Percentiles rank a stretch among this genome's conserved stretches.
phyloP scores from a whole-genome alignment of 306 rosid genomes.

The Coriaria nepalensis region DNA sequence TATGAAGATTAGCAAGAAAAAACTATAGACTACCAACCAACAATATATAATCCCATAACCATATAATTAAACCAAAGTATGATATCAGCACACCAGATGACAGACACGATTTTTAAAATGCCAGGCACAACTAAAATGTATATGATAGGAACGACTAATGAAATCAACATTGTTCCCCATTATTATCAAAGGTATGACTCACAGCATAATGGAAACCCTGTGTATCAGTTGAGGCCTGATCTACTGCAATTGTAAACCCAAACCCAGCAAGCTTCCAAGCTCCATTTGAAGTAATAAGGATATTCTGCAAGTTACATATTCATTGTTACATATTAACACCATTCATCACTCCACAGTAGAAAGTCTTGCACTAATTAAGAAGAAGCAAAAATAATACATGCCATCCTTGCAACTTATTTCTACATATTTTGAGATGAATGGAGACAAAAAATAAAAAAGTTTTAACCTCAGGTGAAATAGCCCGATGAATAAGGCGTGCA shows the following conservation, averaged over 20 bases:
- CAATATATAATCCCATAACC: no score
- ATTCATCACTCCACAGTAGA: not conserved
- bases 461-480: slow-evolving; percentile 85
- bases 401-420: not conserved
- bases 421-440: not conserved
- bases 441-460: not conserved
- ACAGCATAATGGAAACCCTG: slow-evolving; percentile 87
- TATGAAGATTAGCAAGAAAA: no score
- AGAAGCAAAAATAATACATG: no score
- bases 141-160: not conserved
- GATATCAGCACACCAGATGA: no score
- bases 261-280: slow-evolving; percentile 99
- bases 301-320: slow-evolving; percentile 47
- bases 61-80: no score
- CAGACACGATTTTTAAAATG: no score
- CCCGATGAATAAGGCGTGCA: slow-evolving; percentile 81
- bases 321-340: slow-evolving; percentile 6
- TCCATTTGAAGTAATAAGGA: slow-evolving; percentile 87
- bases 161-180: not conserved
- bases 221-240: slow-evolving; percentile 43
- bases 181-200: slow-evolving; percentile 27
- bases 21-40: no score
- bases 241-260: slow-evolving; percentile 71
- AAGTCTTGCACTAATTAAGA: no score
- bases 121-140: no score